These are phyloP conservation scores for Punica granatum DNA, from an alignment of 345 rosid species.

Conservation along the genomic window DNA sequence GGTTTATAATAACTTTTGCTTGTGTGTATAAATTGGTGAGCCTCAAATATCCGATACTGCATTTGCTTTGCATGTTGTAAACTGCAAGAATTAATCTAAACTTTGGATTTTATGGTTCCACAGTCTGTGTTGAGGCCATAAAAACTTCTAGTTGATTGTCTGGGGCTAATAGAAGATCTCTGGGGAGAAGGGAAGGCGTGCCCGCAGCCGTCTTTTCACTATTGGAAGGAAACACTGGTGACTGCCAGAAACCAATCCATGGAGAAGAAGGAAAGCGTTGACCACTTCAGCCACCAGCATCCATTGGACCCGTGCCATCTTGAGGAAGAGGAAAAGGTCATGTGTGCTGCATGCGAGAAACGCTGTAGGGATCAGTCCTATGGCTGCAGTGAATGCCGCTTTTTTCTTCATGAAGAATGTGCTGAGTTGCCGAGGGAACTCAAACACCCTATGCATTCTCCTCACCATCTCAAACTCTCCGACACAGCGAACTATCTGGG, in stretches of 20 bases:
- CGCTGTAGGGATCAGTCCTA: background rate
- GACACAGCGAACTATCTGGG: background rate
- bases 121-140: too few relatives aligned
- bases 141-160: too few relatives aligned
- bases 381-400: background rate
- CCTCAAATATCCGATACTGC: too few relatives aligned
- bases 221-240: background rate
- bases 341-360: background rate
- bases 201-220: too few relatives aligned
- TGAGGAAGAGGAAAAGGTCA: background rate
- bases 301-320: background rate
- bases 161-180: too few relatives aligned
- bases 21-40: too few relatives aligned
- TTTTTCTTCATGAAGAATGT: background rate
- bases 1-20: too few relatives aligned
- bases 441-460: background rate
- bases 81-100: too few relatives aligned
- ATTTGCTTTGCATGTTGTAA: too few relatives aligned
- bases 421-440: background rate
- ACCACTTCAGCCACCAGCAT: slow-evolving; percentile 8
- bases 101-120: too few relatives aligned
- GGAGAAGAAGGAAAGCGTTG: background rate
- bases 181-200: too few relatives aligned
- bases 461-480: background rate
- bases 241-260: background rate